A percentile compares a stretch with the other conserved stretches of the same genome.
Conservation (phyloP, 305 asterid genomes). For the Withania somnifera region DNA sequence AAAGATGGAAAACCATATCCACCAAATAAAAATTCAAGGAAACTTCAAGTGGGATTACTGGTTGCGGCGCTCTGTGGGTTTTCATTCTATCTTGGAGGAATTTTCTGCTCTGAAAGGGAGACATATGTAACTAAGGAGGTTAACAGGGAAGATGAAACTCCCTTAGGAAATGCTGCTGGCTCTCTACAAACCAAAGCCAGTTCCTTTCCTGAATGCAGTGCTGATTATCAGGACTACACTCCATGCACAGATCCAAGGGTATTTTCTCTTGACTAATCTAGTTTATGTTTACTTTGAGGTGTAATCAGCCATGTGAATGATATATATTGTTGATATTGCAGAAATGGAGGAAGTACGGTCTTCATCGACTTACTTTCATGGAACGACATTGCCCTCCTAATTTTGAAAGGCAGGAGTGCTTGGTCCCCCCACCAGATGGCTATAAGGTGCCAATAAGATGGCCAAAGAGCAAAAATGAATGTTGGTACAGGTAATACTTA, state of each 20-base stretch:
- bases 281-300: neutral
- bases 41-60: conserved; percentile 50
- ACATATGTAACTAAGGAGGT: conserved; percentile 17
- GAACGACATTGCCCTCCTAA: conserved; percentile 96
- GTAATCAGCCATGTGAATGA: neutral
- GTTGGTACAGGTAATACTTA: conserved; percentile 87
- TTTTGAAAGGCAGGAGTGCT: conserved; percentile 69
- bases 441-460: conserved; percentile 72
- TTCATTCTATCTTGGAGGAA: conserved; percentile 91
- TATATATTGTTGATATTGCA: conserved; percentile 13
- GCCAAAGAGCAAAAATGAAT: conserved; percentile 85
- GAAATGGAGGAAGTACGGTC: conserved; percentile 78
- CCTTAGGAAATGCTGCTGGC: conserved; percentile 23
- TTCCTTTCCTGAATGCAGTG: conserved; percentile 57
- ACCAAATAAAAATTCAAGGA: conserved; percentile 42
- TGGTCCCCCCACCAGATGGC: conserved; percentile 90
- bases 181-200: conserved; percentile 47
- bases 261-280: neutral
- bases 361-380: conserved; percentile 58
- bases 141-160: conserved; percentile 11
- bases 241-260: conserved; percentile 99
- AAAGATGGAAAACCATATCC: conserved; percentile 69
- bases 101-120: conserved; percentile 65
- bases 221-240: conserved; percentile 75
- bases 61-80: conserved; percentile 71